Base-by-base conservation (phyloP, 2,329 filamentous ascomycete species). In the Neofusicoccum cordaticola region DNA sequence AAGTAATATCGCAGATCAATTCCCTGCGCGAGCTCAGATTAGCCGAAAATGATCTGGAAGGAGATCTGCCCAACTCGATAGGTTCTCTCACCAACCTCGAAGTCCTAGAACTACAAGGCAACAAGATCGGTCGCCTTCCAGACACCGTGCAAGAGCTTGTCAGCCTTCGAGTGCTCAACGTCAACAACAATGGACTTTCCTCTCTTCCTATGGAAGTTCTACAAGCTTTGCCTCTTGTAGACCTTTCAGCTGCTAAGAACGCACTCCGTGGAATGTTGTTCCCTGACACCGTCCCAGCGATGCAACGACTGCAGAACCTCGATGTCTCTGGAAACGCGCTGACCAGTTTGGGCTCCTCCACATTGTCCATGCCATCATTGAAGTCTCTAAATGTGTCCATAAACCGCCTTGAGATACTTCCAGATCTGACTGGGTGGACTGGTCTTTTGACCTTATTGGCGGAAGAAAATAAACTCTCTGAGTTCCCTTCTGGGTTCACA, bases 301-400 rank as follows among this genome's bases (percentile, higher is more conserved):
- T 93, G 22, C 78, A 86, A 0, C 83, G 84, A 11, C 80, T 99
- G 34, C 91, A 96, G 71, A 85, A 83, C 5, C 79, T 99, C 17
- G 91, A 97, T 69, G 83, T 95, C 7, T 89, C 91, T 0, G 85
- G 85, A 52, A 98, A 98, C 71, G 85, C 88, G 35, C 78, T 98
- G 13, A 85, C 73, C 67, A 78, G 77, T 0, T 70, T 88, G 9
- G 81, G 81, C 15, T 75, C 77, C 8, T 79, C 83, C 3, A 71
- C 75, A 0, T 76, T 95, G n/a, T 77, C 81, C 0, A 75, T 97
- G 63, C 92, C 93, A 0, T 86, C 84, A 8, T 78, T 97, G 27
- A 89, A 91, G 68, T 87, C 88, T 56, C 78, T 98, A 11, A 88
- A 88, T 39, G 80, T 96, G n/a, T 90, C 90, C 1, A 87, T 89